phyloP scores from a whole-genome alignment of 345 rosid genomes.

The Excoecaria cochinchinensis region DNA sequence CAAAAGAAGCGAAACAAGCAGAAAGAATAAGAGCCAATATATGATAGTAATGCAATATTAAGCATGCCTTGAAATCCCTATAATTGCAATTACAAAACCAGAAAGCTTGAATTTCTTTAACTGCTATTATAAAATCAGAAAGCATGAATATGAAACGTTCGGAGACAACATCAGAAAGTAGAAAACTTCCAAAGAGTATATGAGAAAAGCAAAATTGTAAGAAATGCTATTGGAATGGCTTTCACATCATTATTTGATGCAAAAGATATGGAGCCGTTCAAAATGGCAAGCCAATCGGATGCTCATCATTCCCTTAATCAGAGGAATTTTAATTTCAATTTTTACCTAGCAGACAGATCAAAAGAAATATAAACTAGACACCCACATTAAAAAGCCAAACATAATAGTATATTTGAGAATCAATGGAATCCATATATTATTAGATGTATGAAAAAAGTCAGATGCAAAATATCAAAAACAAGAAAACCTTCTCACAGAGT shows the following conservation, averaged over 20 bases:
- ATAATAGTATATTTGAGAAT: neutral
- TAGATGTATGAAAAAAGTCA: neutral
- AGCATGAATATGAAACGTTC: neutral
- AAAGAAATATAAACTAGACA: neutral
- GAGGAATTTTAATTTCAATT: neutral
- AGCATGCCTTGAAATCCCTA: too few species aligned
- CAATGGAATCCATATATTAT: neutral
- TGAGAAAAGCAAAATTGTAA: neutral
- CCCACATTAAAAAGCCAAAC: neutral
- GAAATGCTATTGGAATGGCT: neutral
- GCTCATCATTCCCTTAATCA: neutral
- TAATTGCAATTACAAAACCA: too few species aligned
- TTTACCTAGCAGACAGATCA: neutral
- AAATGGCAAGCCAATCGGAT: neutral
- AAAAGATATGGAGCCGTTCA: neutral
- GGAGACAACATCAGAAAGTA: neutral
- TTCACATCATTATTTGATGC: neutral
- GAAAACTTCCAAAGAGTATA: neutral
- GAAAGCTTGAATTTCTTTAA: too few species aligned
- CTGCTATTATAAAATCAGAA: too few species aligned
- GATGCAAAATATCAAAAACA: neutral
- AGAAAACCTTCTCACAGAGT: neutral
- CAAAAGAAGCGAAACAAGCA: too few species aligned
- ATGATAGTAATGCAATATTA: too few species aligned
- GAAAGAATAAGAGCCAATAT: too few species aligned